Evolutionary conservation across 495 filamentous ascomycete species (phyloP).

Genomic region (Lasiosphaeria miniovina): DNA sequence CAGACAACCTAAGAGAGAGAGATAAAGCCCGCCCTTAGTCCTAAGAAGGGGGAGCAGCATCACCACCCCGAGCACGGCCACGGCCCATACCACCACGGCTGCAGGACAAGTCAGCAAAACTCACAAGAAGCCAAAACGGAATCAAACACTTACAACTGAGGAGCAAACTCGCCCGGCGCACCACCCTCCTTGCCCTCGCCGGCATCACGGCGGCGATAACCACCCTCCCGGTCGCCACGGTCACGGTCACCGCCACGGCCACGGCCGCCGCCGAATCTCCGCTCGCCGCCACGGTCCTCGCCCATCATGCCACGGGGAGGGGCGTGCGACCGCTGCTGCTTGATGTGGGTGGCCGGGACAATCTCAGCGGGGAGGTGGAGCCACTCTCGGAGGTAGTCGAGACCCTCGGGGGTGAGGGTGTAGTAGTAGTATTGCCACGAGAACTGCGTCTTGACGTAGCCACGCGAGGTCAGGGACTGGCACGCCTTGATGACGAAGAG

Average conservation of each 20-base stretch:
- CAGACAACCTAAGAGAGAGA: constrained; percentile 28
- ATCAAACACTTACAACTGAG: constrained; percentile 66
- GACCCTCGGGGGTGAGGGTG: constrained; percentile 98
- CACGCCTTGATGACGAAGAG: constrained; percentile 97
- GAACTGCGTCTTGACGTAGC: constrained; percentile 99
- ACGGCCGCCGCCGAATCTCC: constrained; percentile 59
- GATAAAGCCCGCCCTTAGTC: constrained; percentile 22
- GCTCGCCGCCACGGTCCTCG: constrained; percentile 79
- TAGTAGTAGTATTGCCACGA: constrained; percentile 99
- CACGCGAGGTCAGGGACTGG: constrained; percentile 96
- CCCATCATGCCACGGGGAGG: constrained; percentile 98
- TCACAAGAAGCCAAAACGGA: background rate
- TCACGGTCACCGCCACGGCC: constrained; percentile 61
- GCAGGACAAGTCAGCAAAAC: constrained; percentile 31
- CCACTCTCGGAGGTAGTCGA: constrained; percentile 99
- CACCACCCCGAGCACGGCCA: constrained; percentile 69
- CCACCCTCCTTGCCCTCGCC: constrained; percentile 93
- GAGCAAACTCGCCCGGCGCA: constrained; percentile 91
- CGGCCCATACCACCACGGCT: constrained; percentile 91
- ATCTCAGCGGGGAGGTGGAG: constrained; percentile 99
- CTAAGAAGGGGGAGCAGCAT: constrained; percentile 67
- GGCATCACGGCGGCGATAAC: constrained; percentile 83
- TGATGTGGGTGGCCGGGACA: constrained; percentile 98
- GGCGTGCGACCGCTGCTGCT: constrained; percentile 98
- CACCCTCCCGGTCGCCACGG: constrained; percentile 85